Evolutionary conservation across 2,329 filamentous ascomycete genomes (phyloP), one percentile per base, ranked within the genome.

Genomic region (Microdochium bolleyi): DNA sequence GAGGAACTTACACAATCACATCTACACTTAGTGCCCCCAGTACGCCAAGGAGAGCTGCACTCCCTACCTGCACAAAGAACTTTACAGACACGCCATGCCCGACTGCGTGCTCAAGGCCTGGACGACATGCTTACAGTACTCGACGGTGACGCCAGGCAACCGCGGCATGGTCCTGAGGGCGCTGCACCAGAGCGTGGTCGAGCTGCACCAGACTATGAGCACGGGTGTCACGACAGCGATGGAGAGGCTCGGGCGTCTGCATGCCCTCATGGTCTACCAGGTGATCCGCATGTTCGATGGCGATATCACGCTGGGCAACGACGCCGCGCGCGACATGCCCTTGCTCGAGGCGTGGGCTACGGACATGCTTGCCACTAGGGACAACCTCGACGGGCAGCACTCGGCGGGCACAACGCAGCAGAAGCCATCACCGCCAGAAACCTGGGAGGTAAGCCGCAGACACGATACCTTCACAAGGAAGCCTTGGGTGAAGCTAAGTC

Each of bases 251-350:
- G 72, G 72, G 3, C 65, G 72, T 13, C 64, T 73, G 3, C 73
- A 76, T 57, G 73, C 72, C 1, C 62, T 75, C 19, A 54, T 73
- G 16, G 55, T 74, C 13, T 60, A 74, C 27, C 70, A 75, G 54
- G 62, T 67, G 2, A 70, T 76, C 34, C 66, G 73, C 44, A 62
- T 73, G 55, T 71, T 75, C 51, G 73, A 75, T 41, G 74, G 73
- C 0, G 73, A 76, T 50, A 53, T 75, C 3, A 57, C 61, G 3
- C 59, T 76, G 48, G 59, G 68, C 21, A 66, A 71, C 1, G 64
- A 73, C n/a, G 70, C 66, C 0, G 71, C 75, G 55, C 60, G 68
- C 37, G 72, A 75, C 51, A 57, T 66, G 56, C 53, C 58, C 10
- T 58, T 72, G 19, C 49, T 73, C 19, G 50, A 68, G 50, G 55